A percentile compares a stretch with the other conserved stretches of the same genome.
These are phyloP conservation scores for Gaertneriomyces sp. DNA, from an alignment of 192 early-diverging fungal species.

Conservation along the genomic window DNA sequence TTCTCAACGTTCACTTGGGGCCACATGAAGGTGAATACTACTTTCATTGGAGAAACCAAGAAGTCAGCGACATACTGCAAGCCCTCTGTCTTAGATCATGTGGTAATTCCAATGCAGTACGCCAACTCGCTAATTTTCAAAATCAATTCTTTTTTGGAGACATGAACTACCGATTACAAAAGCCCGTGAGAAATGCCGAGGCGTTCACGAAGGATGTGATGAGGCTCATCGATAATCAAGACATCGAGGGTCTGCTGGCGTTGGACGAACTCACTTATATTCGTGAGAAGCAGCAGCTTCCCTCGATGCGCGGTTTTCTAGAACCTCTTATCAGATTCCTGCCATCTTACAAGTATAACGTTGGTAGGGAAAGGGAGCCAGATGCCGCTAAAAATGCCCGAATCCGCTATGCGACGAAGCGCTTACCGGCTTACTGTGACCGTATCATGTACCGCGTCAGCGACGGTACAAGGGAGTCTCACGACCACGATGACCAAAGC, in stretches of 20 bases:
- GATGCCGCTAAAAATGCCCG: not conserved
- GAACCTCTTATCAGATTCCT: constrained; percentile 33
- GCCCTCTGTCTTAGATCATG: constrained; percentile 18
- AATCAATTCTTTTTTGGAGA: constrained; percentile 38
- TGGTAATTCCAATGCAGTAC: not conserved
- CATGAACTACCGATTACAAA: constrained; percentile 35
- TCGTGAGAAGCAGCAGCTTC: constrained; percentile 10
- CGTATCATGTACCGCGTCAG: constrained; percentile 31
- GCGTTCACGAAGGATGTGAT: constrained; percentile 14
- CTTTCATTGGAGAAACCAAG: constrained; percentile 34
- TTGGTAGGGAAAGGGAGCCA: not conserved
- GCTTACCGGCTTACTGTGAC: constrained; percentile 42
- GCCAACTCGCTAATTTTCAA: constrained; percentile 21
- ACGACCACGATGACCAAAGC: not conserved
- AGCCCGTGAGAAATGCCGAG: not conserved
- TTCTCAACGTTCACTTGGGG: constrained; percentile 34
- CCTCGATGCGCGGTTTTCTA: constrained; percentile 23
- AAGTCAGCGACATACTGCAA: constrained; percentile 29
- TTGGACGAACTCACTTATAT: constrained; percentile 32
- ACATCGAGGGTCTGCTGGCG: constrained; percentile 16
- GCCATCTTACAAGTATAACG: constrained; percentile 34
- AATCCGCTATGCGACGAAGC: constrained; percentile 12
- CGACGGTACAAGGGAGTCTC: not conserved
- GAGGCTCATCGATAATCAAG: constrained; percentile 21
- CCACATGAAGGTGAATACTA: constrained; percentile 36